A percentile compares a stretch with the other conserved stretches of the same genome.
Conservation (phyloP, 2,329 filamentous ascomycete species). For the Pestalotiopsis sp. region DNA sequence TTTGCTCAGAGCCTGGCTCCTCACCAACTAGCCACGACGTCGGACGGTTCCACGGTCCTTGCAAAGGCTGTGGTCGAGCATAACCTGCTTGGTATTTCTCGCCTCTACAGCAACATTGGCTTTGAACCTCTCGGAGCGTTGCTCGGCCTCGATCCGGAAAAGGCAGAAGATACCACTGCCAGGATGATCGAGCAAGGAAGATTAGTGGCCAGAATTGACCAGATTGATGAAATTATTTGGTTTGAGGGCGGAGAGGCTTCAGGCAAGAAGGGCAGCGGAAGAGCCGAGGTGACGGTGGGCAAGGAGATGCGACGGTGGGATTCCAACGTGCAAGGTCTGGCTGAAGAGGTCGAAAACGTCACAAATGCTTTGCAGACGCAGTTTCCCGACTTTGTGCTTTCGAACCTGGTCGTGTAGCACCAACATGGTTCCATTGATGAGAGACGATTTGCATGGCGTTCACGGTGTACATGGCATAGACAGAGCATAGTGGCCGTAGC, state of each 20-base stretch:
- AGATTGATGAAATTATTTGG: slow-evolving; percentile 85
- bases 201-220: slow-evolving; percentile 86
- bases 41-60: slow-evolving; percentile 90
- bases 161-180: slow-evolving; percentile 89
- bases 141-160: slow-evolving; percentile 76
- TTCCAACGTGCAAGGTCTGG: slow-evolving; percentile 79
- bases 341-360: slow-evolving; percentile 88
- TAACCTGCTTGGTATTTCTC: slow-evolving; percentile 85
- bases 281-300: slow-evolving; percentile 64
- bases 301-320: slow-evolving; percentile 86
- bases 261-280: slow-evolving; percentile 68
- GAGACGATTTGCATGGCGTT: not conserved
- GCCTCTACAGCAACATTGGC: slow-evolving; percentile 76
- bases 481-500: not conserved
- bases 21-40: slow-evolving; percentile 87
- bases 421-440: not conserved
- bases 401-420: slow-evolving; percentile 48
- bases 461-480: slow-evolving; percentile 7
- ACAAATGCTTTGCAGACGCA: slow-evolving; percentile 79
- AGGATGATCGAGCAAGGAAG: slow-evolving; percentile 96
- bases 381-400: slow-evolving; percentile 70
- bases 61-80: slow-evolving; percentile 95
- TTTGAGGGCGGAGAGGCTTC: slow-evolving; percentile 78
- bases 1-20: slow-evolving; percentile 81
- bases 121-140: slow-evolving; percentile 76